Percentiles rank a stretch among this genome's conserved stretches.
phyloP scores from a whole-genome alignment of 257 asterid species.

The Oldenlandia corymbosa region DNA sequence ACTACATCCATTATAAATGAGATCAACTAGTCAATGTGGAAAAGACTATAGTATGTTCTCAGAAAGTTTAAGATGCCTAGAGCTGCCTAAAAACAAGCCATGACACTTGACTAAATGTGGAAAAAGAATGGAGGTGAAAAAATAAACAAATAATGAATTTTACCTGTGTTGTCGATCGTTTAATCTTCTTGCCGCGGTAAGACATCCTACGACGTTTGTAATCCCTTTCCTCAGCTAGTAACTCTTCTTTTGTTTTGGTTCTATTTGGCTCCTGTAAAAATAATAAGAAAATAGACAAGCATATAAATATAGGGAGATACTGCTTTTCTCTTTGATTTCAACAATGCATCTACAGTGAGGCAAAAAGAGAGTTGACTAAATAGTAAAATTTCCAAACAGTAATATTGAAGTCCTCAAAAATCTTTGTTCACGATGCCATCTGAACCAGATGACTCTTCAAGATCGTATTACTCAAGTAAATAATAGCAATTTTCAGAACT shows the following conservation, averaged over 20 bases:
- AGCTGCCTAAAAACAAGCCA: background rate
- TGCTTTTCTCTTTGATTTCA: no score
- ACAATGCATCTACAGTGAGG: background rate
- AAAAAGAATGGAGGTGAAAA: background rate
- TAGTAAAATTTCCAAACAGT: background rate
- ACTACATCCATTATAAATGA: background rate
- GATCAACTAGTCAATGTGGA: background rate
- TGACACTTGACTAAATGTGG: background rate
- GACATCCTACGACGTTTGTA: conserved; percentile 94
- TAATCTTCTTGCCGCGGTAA: conserved; percentile 86
- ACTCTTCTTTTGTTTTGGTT: conserved; percentile 75
- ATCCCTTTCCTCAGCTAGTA: conserved; percentile 98
- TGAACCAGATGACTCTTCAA: no score
- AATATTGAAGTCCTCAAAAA: background rate
- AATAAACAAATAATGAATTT: background rate
- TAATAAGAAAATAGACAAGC: conserved; percentile 2
- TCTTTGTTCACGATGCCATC: background rate
- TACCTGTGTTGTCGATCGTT: conserved; percentile 70
- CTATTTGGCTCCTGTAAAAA: conserved; percentile 48
- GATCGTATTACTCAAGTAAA: background rate
- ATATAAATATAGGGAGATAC: no score
- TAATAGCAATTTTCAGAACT: background rate
- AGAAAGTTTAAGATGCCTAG: background rate
- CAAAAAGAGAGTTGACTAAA: background rate
- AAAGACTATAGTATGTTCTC: background rate